Conservation (phyloP, 177 flowering plant genomes). For the Telopea speciosissima region DNA sequence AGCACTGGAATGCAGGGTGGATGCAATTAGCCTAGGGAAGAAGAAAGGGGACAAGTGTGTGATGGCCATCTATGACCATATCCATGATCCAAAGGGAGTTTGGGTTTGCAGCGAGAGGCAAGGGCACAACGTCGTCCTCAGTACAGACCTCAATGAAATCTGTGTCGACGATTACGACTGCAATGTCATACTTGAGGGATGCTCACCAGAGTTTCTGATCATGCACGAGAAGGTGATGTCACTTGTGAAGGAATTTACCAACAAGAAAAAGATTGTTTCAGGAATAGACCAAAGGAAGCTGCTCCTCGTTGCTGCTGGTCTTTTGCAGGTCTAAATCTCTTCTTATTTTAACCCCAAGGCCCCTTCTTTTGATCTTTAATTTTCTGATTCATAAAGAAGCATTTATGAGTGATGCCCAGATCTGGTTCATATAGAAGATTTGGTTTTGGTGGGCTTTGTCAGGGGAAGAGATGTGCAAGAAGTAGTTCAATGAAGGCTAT, state of each 20-base stretch:
- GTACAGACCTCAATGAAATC: constrained; percentile 16
- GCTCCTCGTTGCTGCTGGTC: constrained; percentile 30
- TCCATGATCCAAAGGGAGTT: constrained; percentile 21
- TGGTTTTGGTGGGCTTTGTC: neutral
- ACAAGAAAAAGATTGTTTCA: constrained; percentile 21
- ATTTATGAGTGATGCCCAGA: neutral
- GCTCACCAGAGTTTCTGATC: constrained; percentile 29
- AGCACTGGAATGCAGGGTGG: constrained; percentile 25
- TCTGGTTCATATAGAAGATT: neutral
- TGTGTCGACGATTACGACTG: constrained; percentile 25
- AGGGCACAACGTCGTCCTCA: constrained; percentile 24
- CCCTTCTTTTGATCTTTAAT: neutral
- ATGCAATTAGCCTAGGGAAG: constrained; percentile 21
- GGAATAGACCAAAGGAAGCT: constrained; percentile 26
- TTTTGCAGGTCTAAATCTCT: constrained; percentile 15
- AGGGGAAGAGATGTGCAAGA: constrained; percentile 33
- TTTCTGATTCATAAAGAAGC: neutral
- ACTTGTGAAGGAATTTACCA: constrained; percentile 23
- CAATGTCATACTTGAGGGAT: constrained; percentile 29
- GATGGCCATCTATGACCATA: constrained; percentile 19
- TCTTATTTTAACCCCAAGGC: neutral
- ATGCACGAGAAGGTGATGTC: constrained; percentile 27
- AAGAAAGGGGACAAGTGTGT: constrained; percentile 26
- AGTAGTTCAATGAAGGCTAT: constrained; percentile 23
- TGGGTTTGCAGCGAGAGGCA: constrained; percentile 26